phyloP scores from a whole-genome alignment of 2,329 filamentous ascomycete genomes.

The Fusarium pilosicola region DNA sequence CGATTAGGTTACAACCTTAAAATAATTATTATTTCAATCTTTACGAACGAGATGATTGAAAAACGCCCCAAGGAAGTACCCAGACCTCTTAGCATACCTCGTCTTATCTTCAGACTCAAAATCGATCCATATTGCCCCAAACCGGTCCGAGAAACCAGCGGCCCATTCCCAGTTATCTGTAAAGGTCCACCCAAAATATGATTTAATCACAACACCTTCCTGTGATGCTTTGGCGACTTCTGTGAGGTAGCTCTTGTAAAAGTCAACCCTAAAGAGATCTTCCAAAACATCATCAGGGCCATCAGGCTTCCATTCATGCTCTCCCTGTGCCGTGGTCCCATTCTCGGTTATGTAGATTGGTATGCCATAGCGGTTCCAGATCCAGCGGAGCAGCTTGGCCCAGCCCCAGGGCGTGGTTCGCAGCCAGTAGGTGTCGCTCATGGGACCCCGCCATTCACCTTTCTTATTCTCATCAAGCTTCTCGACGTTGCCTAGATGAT shows the following conservation, averaged over 20 bases:
- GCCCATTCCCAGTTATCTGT: constrained; percentile 58
- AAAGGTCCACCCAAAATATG: constrained; percentile 56
- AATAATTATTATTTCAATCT: not conserved
- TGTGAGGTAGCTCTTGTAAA: constrained; percentile 51
- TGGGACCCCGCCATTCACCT: constrained; percentile 47
- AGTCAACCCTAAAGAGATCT: constrained; percentile 52
- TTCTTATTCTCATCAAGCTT: constrained; percentile 49
- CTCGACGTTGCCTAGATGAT: constrained; percentile 54
- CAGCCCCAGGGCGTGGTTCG: constrained; percentile 52
- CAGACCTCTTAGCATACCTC: constrained; percentile 39
- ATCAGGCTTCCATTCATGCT: constrained; percentile 48
- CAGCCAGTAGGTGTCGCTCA: constrained; percentile 54
- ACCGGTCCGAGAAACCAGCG: constrained; percentile 53
- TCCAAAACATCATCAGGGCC: constrained; percentile 49
- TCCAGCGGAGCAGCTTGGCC: constrained; percentile 52
- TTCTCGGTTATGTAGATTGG: constrained; percentile 58
- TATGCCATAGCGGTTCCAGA: constrained; percentile 52
- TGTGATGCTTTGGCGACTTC: constrained; percentile 51
- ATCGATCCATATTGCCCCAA: constrained; percentile 55
- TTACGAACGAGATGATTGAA: constrained; percentile 26
- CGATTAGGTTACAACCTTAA: not conserved
- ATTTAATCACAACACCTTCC: constrained; percentile 52
- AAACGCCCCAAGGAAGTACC: constrained; percentile 36
- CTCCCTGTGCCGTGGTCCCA: constrained; percentile 53
- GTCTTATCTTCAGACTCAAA: constrained; percentile 38